Evolutionary conservation across 305 asterid species (phyloP).

Genomic region (Plantago coronopus): DNA sequence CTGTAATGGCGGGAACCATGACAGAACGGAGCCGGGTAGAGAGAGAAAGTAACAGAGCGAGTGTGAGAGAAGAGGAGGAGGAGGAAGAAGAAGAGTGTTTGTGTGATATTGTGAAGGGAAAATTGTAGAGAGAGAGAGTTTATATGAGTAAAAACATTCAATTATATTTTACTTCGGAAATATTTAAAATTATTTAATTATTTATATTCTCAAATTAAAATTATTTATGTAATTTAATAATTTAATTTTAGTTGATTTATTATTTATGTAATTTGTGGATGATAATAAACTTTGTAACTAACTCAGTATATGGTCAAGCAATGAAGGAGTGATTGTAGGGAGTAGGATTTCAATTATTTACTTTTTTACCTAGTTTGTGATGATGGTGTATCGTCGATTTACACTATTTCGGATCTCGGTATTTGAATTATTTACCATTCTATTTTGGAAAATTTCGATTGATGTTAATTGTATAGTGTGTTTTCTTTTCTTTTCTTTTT

Average conservation of each 20-base stretch:
- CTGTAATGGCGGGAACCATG: conserved; percentile 55
- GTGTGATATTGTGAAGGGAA: neutral
- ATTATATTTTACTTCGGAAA: neutral
- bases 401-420: no score
- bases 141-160: neutral
- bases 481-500: no score
- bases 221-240: neutral
- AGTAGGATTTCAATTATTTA: conserved; percentile 1
- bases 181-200: neutral
- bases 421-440: no score
- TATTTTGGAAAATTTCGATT: no score
- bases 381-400: no score
- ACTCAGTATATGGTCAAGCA: conserved; percentile 10
- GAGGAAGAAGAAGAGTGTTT: conserved; percentile 7
- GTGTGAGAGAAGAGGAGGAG: conserved; percentile 4
- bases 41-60: conserved; percentile 11
- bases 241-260: conserved; percentile 1
- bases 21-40: conserved; percentile 25
- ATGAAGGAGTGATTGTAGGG: conserved; percentile 25
- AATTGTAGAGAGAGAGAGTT: neutral
- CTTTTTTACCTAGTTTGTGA: no score
- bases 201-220: neutral
- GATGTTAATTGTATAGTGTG: no score
- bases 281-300: conserved; percentile 22
- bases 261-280: no score